Base-by-base conservation (phyloP, 2,329 filamentous ascomycete species). In the Pseudogymnoascus sp. region DNA sequence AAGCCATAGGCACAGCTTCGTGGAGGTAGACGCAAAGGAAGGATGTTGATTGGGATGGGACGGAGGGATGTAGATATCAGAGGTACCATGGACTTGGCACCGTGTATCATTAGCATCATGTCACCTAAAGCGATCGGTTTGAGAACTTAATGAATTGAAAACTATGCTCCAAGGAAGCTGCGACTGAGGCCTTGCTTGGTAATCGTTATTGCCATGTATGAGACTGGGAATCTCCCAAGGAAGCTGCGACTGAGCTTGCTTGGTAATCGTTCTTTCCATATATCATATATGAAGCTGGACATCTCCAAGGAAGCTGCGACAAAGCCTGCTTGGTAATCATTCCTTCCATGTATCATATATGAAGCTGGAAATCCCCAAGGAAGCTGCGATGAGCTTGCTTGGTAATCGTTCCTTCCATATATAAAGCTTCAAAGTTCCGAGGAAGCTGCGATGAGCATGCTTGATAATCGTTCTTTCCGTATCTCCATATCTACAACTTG, bases 51-150 rank as follows among this genome's bases (percentile, higher is more conserved):
- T 22, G 14, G 6, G 16, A 50, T 35, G 50, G n/a, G n/a, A 22
- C 4, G 28, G 46, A 33, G 28, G 14, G 28, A 56, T 19, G 50
- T 56, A n/a, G 50, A 56, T 56, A 35, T 56, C 50, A 33, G 28
- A 56, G 50, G 50, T 11, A 35, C 50, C 28, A 35, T 56, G 26
- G 28, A 4, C 10, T 33, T 22, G 50, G 50, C 35, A 56, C 50
- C 16, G 50, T 56, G 50, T 56, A 56, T 56, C 50, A 56, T 56
- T 56, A 56, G 50, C 50, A 56, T 56, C 50, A 33, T 56, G 28
- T 56, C 50, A 56, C 28, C 50, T 35, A 56, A 35, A 56, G 50
- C 50, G 28, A 56, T 33, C n/a, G 14, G n/a, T 56, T 56, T 19
- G 28, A 28, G 50, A 56, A 56, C 33, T 56, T 56, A 56, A 56